phyloP scores from a whole-genome alignment of 2,329 filamentous ascomycete species.

The Scorias spongiosa region DNA sequence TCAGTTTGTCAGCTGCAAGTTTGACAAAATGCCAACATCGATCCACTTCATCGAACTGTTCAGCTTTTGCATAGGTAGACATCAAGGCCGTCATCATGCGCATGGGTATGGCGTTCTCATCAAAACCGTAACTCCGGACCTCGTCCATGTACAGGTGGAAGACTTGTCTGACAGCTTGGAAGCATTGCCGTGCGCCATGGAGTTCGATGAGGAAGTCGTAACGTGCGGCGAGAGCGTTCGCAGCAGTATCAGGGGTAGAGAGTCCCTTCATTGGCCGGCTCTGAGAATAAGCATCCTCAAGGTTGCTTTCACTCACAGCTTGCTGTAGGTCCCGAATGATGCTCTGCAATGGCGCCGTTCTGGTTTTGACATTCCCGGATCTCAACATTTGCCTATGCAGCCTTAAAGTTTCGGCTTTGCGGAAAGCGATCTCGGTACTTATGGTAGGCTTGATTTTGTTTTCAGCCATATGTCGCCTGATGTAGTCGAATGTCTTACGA shows the following conservation, averaged over 20 bases:
- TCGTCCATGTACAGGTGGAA: conserved; percentile 35
- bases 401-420: conserved; percentile 19
- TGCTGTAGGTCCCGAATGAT: conserved; percentile 22
- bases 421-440: conserved; percentile 28
- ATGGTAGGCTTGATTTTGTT: conserved; percentile 25
- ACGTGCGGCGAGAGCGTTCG: conserved; percentile 25
- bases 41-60: conserved; percentile 45
- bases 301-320: conserved; percentile 12
- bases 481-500: conserved; percentile 13
- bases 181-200: conserved; percentile 33
- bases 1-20: conserved; percentile 30
- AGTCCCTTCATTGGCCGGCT: background rate
- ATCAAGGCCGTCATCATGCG: conserved; percentile 50
- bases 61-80: conserved; percentile 44
- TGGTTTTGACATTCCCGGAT: conserved; percentile 20
- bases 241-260: conserved; percentile 3
- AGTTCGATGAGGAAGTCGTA: conserved; percentile 42
- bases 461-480: conserved; percentile 29
- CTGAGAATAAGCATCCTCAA: conserved; percentile 2
- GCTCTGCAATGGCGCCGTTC: conserved; percentile 22
- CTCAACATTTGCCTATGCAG: conserved; percentile 26
- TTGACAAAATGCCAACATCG: conserved; percentile 52
- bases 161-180: conserved; percentile 37
- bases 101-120: conserved; percentile 5
- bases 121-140: conserved; percentile 1